Percentiles rank a stretch among this genome's conserved stretches.
Conservation (phyloP, 495 filamentous ascomycete genomes). For the Amphirosellinia nigrospora region DNA sequence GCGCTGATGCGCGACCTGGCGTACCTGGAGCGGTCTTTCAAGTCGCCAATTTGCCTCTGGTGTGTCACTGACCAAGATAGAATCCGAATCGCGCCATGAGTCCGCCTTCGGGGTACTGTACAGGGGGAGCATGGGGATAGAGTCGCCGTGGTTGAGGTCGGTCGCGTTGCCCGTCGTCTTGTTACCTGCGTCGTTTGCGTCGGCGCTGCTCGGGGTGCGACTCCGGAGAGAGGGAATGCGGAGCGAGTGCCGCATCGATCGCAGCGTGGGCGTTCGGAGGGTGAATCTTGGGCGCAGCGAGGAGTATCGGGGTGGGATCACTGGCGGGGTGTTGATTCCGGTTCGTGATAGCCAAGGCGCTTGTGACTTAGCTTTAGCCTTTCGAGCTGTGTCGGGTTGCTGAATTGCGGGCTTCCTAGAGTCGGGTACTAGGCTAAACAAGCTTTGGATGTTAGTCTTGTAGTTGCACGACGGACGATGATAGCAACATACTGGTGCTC, state of each 20-base stretch:
- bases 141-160: not conserved
- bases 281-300: constrained; percentile 13
- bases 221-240: not conserved
- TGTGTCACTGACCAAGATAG: not conserved
- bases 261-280: constrained; percentile 22
- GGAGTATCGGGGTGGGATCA: constrained; percentile 21
- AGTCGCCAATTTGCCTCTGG: not conserved
- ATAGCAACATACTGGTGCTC: not conserved
- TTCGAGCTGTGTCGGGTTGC: not conserved
- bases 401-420: not conserved
- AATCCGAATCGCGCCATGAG: not conserved
- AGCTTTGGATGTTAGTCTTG: constrained; percentile 1
- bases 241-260: constrained; percentile 14
- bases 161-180: not conserved
- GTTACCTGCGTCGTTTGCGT: not conserved
- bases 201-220: not conserved
- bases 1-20: not conserved
- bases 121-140: constrained; percentile 18
- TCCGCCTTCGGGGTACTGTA: not conserved
- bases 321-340: not conserved
- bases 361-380: not conserved
- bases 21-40: not conserved
- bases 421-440: not conserved
- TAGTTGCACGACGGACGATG: not conserved
- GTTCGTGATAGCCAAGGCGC: not conserved